These are phyloP conservation scores for Trifolium subterraneum DNA, from an alignment of 306 rosid species.

Conservation along the genomic window DNA sequence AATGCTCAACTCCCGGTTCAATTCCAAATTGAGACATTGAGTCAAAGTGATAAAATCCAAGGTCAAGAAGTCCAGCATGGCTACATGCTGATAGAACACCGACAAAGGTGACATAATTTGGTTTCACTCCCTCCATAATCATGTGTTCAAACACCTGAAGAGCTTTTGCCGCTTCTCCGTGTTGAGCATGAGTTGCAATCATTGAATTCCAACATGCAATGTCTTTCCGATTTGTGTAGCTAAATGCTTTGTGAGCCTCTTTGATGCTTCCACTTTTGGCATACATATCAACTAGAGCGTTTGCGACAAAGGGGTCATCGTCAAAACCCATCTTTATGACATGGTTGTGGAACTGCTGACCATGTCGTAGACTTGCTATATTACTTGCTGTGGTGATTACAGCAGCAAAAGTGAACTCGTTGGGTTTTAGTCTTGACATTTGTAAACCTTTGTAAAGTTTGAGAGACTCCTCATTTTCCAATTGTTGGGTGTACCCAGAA, in stretches of 20 bases:
- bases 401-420: conserved; percentile 82
- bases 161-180: conserved; percentile 79
- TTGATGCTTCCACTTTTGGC: conserved; percentile 79
- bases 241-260: conserved; percentile 68
- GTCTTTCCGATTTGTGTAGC: conserved; percentile 57
- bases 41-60: conserved; percentile 69
- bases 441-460: conserved; percentile 63
- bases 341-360: conserved; percentile 87
- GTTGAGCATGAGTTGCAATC: conserved; percentile 83
- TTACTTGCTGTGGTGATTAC: conserved; percentile 71
- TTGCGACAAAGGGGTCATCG: conserved; percentile 70
- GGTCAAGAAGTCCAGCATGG: conserved; percentile 80
- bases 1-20: conserved; percentile 81
- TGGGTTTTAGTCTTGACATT: conserved; percentile 65
- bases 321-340: conserved; percentile 75
- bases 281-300: conserved; percentile 85
- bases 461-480: conserved; percentile 75
- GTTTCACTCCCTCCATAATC: conserved; percentile 58
- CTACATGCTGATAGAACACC: conserved; percentile 85
- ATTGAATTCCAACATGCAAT: conserved; percentile 91
- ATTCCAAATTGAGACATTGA: conserved; percentile 67
- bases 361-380: conserved; percentile 72
- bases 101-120: conserved; percentile 81
- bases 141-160: conserved; percentile 62
- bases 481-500: conserved; percentile 64